These are phyloP conservation scores for Paecilomyces variotii DNA, from an alignment of 2,329 filamentous ascomycete species.

Conservation along the genomic window DNA sequence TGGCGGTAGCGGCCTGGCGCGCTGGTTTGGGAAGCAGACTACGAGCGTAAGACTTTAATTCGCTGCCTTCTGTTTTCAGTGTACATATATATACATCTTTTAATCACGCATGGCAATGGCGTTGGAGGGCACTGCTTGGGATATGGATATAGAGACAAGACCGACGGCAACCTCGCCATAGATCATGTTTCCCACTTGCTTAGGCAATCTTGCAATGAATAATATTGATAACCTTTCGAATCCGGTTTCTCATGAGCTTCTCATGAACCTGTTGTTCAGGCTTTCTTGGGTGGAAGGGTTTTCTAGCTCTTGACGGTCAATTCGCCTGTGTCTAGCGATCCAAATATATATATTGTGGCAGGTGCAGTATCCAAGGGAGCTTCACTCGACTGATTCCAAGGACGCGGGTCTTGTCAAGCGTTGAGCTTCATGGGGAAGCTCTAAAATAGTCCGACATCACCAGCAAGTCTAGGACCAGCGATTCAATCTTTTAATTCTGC, in stretches of 20 bases:
- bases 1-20: constrained; percentile 21
- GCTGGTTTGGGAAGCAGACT: constrained; percentile 34
- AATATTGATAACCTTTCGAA: background rate
- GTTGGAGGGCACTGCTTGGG: background rate
- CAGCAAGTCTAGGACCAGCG: background rate
- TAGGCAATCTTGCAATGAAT: background rate
- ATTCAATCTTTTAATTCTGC: background rate
- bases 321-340: background rate
- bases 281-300: background rate
- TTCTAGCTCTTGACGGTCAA: background rate
- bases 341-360: background rate
- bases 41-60: constrained; percentile 30
- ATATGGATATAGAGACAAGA: background rate
- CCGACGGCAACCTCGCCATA: background rate
- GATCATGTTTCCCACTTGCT: background rate
- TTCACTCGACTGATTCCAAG: background rate
- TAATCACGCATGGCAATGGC: background rate
- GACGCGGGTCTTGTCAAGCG: background rate
- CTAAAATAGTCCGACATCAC: background rate
- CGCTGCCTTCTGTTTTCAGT: background rate
- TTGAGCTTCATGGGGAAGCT: background rate
- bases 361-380: background rate
- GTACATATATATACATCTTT: constrained; percentile 1
- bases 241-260: background rate
- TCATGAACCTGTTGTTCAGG: background rate